These are phyloP conservation scores for Fabrea salina DNA, from an alignment of 169 alveolate species.

Conservation along the genomic window DNA sequence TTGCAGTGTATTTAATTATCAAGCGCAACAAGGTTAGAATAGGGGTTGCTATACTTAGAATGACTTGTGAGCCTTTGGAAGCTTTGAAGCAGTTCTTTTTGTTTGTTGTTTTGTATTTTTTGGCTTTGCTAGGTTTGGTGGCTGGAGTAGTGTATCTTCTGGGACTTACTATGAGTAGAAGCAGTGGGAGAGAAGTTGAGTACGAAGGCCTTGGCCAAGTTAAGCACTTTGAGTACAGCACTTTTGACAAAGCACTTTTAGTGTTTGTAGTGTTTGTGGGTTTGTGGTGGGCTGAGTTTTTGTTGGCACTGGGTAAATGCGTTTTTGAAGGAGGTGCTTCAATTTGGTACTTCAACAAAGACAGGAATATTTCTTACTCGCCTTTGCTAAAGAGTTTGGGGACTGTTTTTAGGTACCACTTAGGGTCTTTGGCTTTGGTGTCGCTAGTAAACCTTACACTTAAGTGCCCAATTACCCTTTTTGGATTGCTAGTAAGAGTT, in stretches of 20 bases:
- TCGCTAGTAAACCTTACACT: not conserved
- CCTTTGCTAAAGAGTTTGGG: slow-evolving; percentile 21
- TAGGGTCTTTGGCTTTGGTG: slow-evolving; percentile 14
- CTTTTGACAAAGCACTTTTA: not conserved
- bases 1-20: not conserved
- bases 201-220: not conserved
- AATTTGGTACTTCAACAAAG: slow-evolving; percentile 28
- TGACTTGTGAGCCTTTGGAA: slow-evolving; percentile 10
- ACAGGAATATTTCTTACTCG: not conserved
- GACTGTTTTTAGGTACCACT: not conserved
- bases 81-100: slow-evolving; percentile 21
- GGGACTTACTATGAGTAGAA: not conserved
- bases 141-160: not conserved
- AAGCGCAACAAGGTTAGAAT: not conserved
- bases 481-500: not conserved
- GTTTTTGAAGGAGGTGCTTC: not conserved
- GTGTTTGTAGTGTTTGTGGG: not conserved
- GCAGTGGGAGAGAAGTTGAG: not conserved
- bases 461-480: not conserved
- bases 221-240: slow-evolving; percentile 4
- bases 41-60: not conserved
- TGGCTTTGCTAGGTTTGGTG: not conserved
- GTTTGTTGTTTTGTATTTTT: not conserved
- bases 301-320: slow-evolving; percentile 15
- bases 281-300: slow-evolving; percentile 2